phyloP scores from a whole-genome alignment of 2,329 filamentous ascomycete species.

The Botrytis cinerea region DNA sequence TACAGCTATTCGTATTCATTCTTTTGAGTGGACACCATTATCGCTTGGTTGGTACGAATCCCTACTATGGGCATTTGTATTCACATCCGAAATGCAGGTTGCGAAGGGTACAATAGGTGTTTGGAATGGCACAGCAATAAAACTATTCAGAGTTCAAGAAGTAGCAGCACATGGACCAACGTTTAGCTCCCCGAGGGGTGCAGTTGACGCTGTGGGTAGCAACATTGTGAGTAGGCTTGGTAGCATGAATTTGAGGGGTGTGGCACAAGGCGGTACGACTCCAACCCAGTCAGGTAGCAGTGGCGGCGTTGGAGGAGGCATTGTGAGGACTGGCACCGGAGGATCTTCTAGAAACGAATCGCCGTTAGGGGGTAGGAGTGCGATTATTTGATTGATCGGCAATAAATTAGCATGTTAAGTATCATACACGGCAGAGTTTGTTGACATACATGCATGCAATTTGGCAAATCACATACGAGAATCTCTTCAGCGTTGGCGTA shows the following conservation, averaged over 20 bases:
- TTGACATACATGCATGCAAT: conserved; percentile 8
- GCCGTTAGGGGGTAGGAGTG: conserved; percentile 24
- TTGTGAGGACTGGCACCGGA: conserved; percentile 24
- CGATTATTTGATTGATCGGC: conserved; percentile 20
- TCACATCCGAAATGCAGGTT: conserved; percentile 85
- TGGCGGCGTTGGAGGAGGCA: conserved; percentile 11
- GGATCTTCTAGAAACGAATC: conserved; percentile 21
- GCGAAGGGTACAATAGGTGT: conserved; percentile 85
- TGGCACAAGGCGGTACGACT: conserved; percentile 25
- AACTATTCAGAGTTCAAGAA: conserved; percentile 87
- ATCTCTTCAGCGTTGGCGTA: conserved; percentile 12
- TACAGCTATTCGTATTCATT: conserved; percentile 73
- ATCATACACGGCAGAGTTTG: neutral
- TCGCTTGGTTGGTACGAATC: conserved; percentile 96
- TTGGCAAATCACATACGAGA: neutral
- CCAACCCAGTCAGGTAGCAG: neutral
- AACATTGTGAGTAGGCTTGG: conserved; percentile 87
- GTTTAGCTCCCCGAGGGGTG: conserved; percentile 80
- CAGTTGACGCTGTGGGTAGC: conserved; percentile 89
- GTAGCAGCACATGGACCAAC: conserved; percentile 77
- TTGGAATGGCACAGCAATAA: conserved; percentile 89
- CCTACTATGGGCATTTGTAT: conserved; percentile 90
- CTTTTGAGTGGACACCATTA: conserved; percentile 91
- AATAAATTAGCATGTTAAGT: neutral
- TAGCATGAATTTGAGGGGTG: conserved; percentile 55